A percentile compares a stretch with the other conserved stretches of the same genome.
Conservation (phyloP, 345 rosid species). For the Brassica incana region DNA sequence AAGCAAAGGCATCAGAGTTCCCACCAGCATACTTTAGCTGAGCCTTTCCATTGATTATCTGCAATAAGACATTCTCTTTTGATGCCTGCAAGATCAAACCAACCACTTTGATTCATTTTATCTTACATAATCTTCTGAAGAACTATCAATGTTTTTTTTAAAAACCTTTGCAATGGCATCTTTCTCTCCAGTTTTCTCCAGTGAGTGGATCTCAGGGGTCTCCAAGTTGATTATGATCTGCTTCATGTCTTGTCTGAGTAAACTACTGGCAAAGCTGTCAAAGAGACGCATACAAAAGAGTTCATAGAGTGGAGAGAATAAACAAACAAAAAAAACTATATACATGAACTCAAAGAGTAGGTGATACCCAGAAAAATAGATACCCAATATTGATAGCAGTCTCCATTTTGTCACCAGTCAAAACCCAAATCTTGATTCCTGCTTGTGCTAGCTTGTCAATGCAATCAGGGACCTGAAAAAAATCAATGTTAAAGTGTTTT, state of each 20-base stretch:
- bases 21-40: slow-evolving; percentile 53
- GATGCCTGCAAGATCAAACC: slow-evolving; percentile 58
- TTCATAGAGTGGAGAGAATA: slow-evolving; percentile 11
- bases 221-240: slow-evolving; percentile 83
- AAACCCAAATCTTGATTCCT: slow-evolving; percentile 94
- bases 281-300: slow-evolving; percentile 35
- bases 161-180: slow-evolving; percentile 58
- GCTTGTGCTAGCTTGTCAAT: slow-evolving; percentile 98
- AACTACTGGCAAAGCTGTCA: slow-evolving; percentile 87
- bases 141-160: slow-evolving; percentile 9
- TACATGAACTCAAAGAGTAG: slow-evolving; percentile 19
- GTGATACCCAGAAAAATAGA: slow-evolving; percentile 28
- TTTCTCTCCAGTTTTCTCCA: slow-evolving; percentile 76
- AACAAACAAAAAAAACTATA: slow-evolving; percentile 9
- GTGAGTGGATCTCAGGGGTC: slow-evolving; percentile 57
- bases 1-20: slow-evolving; percentile 64
- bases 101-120: neutral
- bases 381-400: slow-evolving; percentile 99
- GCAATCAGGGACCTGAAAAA: slow-evolving; percentile 81
- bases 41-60: slow-evolving; percentile 62
- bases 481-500: neutral
- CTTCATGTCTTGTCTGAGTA: slow-evolving; percentile 95
- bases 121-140: neutral
- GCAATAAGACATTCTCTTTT: slow-evolving; percentile 58
- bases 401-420: slow-evolving; percentile 99